These are phyloP conservation scores for Cryptosporidium baileyi DNA, from an alignment of 169 alveolate genomes.

Conservation along the genomic window DNA sequence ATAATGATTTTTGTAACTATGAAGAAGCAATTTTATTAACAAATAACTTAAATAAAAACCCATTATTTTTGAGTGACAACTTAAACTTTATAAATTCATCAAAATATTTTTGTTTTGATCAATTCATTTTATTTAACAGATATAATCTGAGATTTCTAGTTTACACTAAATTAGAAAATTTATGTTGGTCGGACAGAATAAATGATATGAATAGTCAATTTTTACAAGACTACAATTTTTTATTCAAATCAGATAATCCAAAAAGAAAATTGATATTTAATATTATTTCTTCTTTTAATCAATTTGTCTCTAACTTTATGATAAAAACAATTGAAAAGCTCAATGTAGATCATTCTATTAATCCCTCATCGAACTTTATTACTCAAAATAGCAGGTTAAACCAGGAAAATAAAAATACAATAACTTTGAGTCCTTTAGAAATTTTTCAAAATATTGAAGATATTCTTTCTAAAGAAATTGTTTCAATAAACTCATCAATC, in stretches of 20 bases:
- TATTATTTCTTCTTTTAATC: conserved; percentile 37
- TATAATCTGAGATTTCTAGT: conserved; percentile 43
- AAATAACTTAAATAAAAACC: background rate
- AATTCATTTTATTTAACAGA: conserved; percentile 15
- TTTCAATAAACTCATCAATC: background rate
- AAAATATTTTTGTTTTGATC: conserved; percentile 27
- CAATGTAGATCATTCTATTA: background rate
- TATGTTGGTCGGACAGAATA: conserved; percentile 67
- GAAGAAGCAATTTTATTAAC: conserved; percentile 35
- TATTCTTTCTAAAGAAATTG: background rate
- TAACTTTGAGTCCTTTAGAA: conserved; percentile 24
- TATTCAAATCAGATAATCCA: conserved; percentile 37
- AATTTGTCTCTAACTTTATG: conserved; percentile 26
- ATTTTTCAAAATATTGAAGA: background rate
- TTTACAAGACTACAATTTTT: conserved; percentile 26
- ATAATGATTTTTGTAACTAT: background rate
- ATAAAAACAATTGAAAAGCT: conserved; percentile 3
- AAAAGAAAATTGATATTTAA: conserved; percentile 46
- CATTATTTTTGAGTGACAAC: background rate
- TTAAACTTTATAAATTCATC: conserved; percentile 24
- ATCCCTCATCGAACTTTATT: background rate
- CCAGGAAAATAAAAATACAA: background rate
- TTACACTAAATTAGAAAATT: background rate
- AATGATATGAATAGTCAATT: conserved; percentile 36
- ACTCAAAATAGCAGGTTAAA: background rate